A percentile compares a stretch with the other conserved stretches of the same genome.
Conservation (phyloP, 1,139 yeast genomes). For the Ogataea hybrid region DNA sequence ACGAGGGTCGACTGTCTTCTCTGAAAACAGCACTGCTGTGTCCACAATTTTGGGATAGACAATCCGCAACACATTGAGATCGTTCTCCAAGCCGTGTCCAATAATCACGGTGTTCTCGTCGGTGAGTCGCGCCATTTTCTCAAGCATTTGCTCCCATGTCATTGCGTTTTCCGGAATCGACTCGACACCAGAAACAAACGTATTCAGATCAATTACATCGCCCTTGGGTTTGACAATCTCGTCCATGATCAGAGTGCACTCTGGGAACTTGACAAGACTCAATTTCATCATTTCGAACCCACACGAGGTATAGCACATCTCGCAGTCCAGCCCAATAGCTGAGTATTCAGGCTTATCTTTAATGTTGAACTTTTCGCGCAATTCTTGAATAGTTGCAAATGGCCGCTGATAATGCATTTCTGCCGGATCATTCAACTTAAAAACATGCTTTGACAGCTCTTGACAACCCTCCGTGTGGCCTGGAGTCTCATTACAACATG, state of each 20-base stretch:
- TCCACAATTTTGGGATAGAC: constrained; percentile 76
- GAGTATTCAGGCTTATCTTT: constrained; percentile 29
- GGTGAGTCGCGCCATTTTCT: constrained; percentile 49
- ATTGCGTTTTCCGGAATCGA: constrained; percentile 56
- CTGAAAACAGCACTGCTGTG: constrained; percentile 78
- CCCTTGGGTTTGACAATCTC: constrained; percentile 76
- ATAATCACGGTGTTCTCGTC: constrained; percentile 69
- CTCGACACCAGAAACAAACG: constrained; percentile 82
- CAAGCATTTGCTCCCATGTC: constrained; percentile 57
- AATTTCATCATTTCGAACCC: constrained; percentile 87
- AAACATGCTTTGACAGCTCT: constrained; percentile 62
- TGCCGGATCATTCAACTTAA: constrained; percentile 50
- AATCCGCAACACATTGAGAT: constrained; percentile 75
- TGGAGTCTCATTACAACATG: constrained; percentile 64
- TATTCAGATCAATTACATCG: constrained; percentile 71
- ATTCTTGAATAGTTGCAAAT: constrained; percentile 40
- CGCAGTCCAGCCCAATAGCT: constrained; percentile 90
- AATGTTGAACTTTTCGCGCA: constrained; percentile 15
- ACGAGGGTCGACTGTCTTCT: constrained; percentile 50
- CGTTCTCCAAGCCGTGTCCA: constrained; percentile 96
- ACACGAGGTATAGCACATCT: constrained; percentile 86
- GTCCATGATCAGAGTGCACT: constrained; percentile 65
- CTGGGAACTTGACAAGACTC: constrained; percentile 76
- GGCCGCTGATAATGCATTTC: constrained; percentile 59
- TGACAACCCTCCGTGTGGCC: constrained; percentile 63